These are phyloP conservation scores for Saccharomyces jurei DNA, from an alignment of 805 yeast genomes.

Conservation along the genomic window DNA sequence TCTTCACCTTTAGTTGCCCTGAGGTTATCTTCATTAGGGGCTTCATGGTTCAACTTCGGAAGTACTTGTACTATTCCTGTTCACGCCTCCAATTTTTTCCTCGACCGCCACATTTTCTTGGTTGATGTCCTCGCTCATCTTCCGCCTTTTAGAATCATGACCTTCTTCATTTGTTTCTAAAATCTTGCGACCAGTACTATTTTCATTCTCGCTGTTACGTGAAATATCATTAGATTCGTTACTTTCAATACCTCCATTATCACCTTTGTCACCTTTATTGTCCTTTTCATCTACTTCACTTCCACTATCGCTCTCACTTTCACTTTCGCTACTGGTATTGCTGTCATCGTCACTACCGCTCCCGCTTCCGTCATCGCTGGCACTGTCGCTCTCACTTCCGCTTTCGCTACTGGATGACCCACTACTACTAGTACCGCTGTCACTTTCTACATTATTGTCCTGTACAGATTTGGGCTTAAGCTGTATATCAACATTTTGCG, in stretches of 20 bases:
- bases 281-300: conserved; percentile 18
- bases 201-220: conserved; percentile 1
- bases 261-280: conserved; percentile 6
- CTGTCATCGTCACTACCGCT: conserved; percentile 35
- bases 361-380: conserved; percentile 38
- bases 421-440: conserved; percentile 3
- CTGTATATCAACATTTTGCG: not conserved
- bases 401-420: conserved; percentile 10
- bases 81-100: not conserved
- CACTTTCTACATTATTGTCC: conserved; percentile 3
- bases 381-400: conserved; percentile 21
- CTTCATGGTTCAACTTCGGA: not conserved
- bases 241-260: conserved; percentile 4
- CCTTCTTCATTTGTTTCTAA: conserved; percentile 36
- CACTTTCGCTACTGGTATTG: conserved; percentile 23
- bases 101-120: not conserved
- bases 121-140: not conserved
- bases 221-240: conserved; percentile 21
- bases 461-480: not conserved
- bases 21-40: not conserved
- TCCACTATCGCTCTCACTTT: conserved; percentile 14
- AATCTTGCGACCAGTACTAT: conserved; percentile 24
- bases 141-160: conserved; percentile 13
- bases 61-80: not conserved
- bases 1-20: not conserved